Percentiles rank a stretch among this genome's conserved stretches.
Conservation (phyloP, 768 basidiomycete genomes). For the Leccinum broughii region DNA sequence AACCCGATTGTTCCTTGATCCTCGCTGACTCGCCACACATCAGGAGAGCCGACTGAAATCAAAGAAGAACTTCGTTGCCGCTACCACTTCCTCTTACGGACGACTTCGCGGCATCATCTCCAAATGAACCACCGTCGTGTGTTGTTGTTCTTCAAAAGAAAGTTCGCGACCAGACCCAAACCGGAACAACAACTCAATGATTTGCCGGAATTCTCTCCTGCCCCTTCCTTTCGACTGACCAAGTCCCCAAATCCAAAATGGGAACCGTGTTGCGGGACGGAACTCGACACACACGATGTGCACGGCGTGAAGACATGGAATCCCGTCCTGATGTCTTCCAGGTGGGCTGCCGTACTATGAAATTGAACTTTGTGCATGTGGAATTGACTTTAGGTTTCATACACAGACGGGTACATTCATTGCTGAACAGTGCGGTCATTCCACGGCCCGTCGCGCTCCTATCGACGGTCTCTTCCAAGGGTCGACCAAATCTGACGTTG, state of each 20-base stretch:
- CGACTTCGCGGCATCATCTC: conserved; percentile 10
- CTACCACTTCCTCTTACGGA: conserved; percentile 13
- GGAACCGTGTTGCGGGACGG: conserved; percentile 36
- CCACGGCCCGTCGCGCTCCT: conserved; percentile 67
- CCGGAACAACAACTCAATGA: conserved; percentile 1
- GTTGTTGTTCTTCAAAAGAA: neutral
- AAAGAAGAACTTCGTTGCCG: neutral
- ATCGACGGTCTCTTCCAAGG: conserved; percentile 53
- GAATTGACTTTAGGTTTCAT: conserved; percentile 24
- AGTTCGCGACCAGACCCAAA: conserved; percentile 7
- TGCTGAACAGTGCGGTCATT: conserved; percentile 58
- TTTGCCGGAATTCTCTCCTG: conserved; percentile 23
- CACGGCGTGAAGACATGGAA: conserved; percentile 45
- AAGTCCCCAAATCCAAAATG: conserved; percentile 42
- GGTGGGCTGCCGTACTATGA: conserved; percentile 22
- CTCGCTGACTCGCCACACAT: neutral
- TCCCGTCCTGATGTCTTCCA: conserved; percentile 34
- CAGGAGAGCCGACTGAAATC: neutral
- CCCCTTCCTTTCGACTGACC: conserved; percentile 36
- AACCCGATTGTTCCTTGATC: no score
- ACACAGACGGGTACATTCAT: conserved; percentile 42
- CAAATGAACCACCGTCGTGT: conserved; percentile 3
- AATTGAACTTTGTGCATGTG: conserved; percentile 20
- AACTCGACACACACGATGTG: conserved; percentile 27
- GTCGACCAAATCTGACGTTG: conserved; percentile 60